phyloP scores from a whole-genome alignment of 345 rosid species.

The Chamaenerion angustifolium region DNA sequence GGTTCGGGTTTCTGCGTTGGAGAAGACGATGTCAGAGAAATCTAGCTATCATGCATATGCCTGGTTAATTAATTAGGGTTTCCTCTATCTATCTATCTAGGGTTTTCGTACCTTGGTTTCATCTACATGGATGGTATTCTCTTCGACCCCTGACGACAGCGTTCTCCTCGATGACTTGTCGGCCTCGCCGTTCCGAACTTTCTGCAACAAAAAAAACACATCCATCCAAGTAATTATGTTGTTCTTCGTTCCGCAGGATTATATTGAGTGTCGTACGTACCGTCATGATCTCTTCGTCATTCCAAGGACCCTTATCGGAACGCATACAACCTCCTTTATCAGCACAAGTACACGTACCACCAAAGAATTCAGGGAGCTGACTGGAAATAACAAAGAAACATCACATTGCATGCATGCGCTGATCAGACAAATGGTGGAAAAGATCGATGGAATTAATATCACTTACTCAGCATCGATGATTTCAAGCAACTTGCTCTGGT shows the following conservation, averaged over 20 bases:
- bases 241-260: too few species aligned
- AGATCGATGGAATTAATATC: not conserved
- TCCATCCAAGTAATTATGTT: too few species aligned
- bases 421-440: not conserved
- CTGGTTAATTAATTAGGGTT: too few species aligned
- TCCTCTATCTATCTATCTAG: too few species aligned
- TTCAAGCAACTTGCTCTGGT: conserved; percentile 88
- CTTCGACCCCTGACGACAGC: conserved; percentile 10
- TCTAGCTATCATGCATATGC: too few species aligned
- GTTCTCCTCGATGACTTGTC: conserved; percentile 5
- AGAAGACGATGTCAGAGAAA: too few species aligned
- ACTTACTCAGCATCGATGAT: conserved; percentile 61
- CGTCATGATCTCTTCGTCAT: conserved; percentile 56
- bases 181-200: conserved; percentile 58
- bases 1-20: too few species aligned
- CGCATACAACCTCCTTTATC: conserved; percentile 90
- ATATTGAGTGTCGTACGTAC: conserved; percentile 23
- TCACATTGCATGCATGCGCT: too few species aligned
- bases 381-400: conserved; percentile 19
- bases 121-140: conserved; percentile 32
- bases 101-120: conserved; percentile 21
- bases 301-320: conserved; percentile 97
- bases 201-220: conserved; percentile 18
- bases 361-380: conserved; percentile 81
- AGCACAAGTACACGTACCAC: conserved; percentile 75